phyloP scores from a whole-genome alignment of 2,329 filamentous ascomycete species.

The Alternaria burnsii region DNA sequence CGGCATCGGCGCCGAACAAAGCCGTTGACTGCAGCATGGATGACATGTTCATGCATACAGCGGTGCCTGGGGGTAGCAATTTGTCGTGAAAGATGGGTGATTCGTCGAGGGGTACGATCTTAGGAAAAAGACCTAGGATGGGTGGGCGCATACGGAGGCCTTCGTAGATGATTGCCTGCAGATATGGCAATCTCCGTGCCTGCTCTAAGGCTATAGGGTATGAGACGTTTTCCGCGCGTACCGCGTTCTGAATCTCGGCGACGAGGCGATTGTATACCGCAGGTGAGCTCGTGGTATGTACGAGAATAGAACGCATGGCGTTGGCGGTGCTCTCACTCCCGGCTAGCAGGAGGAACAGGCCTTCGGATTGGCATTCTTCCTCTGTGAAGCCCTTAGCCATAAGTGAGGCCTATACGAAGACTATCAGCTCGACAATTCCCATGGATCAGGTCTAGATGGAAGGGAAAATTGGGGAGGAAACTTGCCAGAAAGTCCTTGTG shows the following conservation, averaged over 20 bases:
- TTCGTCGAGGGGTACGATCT: slow-evolving; percentile 10
- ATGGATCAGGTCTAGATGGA: background rate
- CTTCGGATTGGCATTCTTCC: slow-evolving; percentile 14
- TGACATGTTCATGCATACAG: slow-evolving; percentile 3
- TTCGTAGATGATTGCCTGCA: slow-evolving; percentile 26
- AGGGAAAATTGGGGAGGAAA: background rate
- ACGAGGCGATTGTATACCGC: slow-evolving; percentile 12
- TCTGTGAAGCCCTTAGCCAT: slow-evolving; percentile 17
- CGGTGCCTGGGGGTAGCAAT: background rate
- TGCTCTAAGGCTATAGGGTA: slow-evolving; percentile 15
- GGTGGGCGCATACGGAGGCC: slow-evolving; percentile 43
- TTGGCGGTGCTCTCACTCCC: slow-evolving; percentile 24
- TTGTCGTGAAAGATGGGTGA: background rate
- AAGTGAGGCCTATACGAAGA: slow-evolving; percentile 10
- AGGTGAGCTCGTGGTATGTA: slow-evolving; percentile 14
- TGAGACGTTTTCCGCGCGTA: slow-evolving; percentile 6
- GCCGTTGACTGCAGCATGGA: background rate
- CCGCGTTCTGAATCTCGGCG: slow-evolving; percentile 14
- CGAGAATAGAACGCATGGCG: slow-evolving; percentile 16
- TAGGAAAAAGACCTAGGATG: slow-evolving; percentile 5
- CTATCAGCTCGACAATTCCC: background rate
- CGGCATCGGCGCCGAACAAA: background rate
- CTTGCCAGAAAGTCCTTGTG: background rate
- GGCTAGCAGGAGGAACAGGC: slow-evolving; percentile 16
- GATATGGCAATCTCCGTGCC: slow-evolving; percentile 20